A percentile compares a stretch with the other conserved stretches of the same genome.
phyloP scores from a whole-genome alignment of 176 grass and related monocot species.

The Triticum dicoccoides region DNA sequence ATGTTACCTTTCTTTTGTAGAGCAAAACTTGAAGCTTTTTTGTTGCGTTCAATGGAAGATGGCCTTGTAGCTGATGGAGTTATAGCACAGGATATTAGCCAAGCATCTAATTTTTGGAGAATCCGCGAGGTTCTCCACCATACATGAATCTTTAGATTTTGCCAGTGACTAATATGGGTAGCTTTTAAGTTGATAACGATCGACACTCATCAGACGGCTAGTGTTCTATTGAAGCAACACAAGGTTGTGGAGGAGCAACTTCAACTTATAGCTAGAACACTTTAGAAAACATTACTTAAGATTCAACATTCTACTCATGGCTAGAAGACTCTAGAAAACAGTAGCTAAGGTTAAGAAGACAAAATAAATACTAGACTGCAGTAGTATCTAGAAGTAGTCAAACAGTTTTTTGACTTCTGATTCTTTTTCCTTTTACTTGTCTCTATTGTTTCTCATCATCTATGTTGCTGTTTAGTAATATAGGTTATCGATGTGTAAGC shows the following conservation, averaged over 20 bases:
- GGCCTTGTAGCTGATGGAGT: constrained; percentile 79
- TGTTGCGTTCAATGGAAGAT: constrained; percentile 82
- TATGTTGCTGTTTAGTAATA: neutral
- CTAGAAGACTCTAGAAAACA: no score
- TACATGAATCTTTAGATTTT: neutral
- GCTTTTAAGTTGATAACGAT: neutral
- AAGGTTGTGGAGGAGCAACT: no score
- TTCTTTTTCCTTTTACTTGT: no score
- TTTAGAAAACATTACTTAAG: no score
- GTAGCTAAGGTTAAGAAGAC: no score
- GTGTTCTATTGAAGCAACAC: neutral
- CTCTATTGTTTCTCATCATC: no score
- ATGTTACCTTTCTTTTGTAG: constrained; percentile 51
- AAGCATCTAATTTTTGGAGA: constrained; percentile 88
- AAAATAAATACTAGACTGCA: no score
- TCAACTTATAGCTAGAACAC: no score
- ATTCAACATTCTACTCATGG: no score
- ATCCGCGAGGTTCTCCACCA: constrained; percentile 75
- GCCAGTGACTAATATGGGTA: neutral
- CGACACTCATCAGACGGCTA: neutral
- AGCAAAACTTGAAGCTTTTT: constrained; percentile 93
- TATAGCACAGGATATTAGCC: constrained; percentile 93
- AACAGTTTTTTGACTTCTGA: no score
- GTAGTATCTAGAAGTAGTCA: no score
- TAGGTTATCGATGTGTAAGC: neutral